Evolutionary conservation across 441 rosid genomes (phyloP).

Genomic region (Jatropha multifida): DNA sequence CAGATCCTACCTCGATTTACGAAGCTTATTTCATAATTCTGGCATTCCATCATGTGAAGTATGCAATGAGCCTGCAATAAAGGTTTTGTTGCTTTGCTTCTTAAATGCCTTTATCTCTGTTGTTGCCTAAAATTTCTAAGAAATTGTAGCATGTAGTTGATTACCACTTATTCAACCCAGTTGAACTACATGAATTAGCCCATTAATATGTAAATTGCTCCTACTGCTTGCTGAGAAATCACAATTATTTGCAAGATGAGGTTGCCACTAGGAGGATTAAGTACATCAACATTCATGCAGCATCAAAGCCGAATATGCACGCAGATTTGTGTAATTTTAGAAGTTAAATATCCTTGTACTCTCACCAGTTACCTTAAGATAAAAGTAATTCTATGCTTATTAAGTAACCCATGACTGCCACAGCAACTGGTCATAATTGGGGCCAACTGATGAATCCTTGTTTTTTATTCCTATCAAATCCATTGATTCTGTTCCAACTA

Average conservation of each 20-base stretch:
- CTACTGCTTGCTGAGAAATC: not conserved
- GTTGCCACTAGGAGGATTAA: not conserved
- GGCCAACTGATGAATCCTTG: not conserved
- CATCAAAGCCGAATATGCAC: not conserved
- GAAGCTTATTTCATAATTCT: constrained; percentile 69
- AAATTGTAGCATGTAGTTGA: not conserved
- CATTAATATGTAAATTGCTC: not conserved
- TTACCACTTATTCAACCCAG: not conserved
- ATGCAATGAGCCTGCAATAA: constrained; percentile 85
- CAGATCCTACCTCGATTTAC: constrained; percentile 79
- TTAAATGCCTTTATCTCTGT: not conserved
- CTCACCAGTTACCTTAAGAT: not conserved
- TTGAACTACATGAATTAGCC: not conserved
- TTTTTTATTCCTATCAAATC: not conserved
- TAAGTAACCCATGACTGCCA: not conserved
- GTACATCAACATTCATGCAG: not conserved
- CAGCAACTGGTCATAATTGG: not conserved
- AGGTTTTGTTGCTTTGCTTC: constrained; percentile 48
- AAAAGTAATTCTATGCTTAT: not conserved
- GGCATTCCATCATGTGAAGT: constrained; percentile 79
- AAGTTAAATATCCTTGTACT: not conserved
- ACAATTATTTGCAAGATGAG: not conserved
- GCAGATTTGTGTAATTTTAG: not conserved
- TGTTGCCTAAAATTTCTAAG: not conserved
- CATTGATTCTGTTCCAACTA: constrained; percentile 18